phyloP scores from a whole-genome alignment of 2,329 filamentous ascomycete genomes.

The Ophiobolus disseminans region DNA sequence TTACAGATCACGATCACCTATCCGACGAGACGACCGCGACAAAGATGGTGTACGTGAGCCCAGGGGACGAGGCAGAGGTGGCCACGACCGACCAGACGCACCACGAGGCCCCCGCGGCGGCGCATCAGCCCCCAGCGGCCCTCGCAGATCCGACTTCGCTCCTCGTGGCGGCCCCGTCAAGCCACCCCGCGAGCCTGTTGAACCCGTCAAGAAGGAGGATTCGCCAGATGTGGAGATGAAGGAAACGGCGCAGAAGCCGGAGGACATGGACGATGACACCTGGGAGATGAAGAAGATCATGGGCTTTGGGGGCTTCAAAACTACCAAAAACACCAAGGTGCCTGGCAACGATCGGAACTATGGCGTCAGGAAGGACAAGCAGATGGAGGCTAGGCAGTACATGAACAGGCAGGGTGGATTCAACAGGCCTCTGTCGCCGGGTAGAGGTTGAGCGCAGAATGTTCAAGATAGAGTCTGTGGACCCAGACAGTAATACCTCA shows the following conservation, averaged over 20 bases:
- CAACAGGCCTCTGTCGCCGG: constrained; percentile 73
- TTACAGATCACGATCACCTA: constrained; percentile 40
- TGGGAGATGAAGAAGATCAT: constrained; percentile 83
- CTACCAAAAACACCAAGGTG: constrained; percentile 88
- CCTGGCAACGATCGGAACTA: constrained; percentile 81
- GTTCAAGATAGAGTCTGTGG: no score
- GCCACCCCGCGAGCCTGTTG: constrained; percentile 17
- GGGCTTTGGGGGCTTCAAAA: constrained; percentile 86
- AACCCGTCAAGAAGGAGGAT: constrained; percentile 21
- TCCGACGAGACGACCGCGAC: constrained; percentile 20
- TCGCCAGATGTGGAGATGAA: constrained; percentile 38
- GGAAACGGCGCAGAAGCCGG: constrained; percentile 33
- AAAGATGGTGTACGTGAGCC: no score
- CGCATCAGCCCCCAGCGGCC: constrained; percentile 10
- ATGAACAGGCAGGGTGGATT: constrained; percentile 88
- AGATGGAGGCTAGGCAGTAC: constrained; percentile 94
- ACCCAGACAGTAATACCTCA: no score
- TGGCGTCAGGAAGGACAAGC: constrained; percentile 88
- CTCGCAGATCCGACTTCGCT: constrained; percentile 13
- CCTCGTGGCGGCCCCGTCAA: constrained; percentile 14
- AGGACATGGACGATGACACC: constrained; percentile 66
- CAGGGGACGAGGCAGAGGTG: constrained; percentile 21
- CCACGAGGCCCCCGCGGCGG: constrained; percentile 37
- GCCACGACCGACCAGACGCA: constrained; percentile 18
- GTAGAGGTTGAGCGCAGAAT: constrained; percentile 18